Evolutionary conservation across 2,329 filamentous ascomycete genomes (phyloP).

Genomic region (Colletotrichum magnum): DNA sequence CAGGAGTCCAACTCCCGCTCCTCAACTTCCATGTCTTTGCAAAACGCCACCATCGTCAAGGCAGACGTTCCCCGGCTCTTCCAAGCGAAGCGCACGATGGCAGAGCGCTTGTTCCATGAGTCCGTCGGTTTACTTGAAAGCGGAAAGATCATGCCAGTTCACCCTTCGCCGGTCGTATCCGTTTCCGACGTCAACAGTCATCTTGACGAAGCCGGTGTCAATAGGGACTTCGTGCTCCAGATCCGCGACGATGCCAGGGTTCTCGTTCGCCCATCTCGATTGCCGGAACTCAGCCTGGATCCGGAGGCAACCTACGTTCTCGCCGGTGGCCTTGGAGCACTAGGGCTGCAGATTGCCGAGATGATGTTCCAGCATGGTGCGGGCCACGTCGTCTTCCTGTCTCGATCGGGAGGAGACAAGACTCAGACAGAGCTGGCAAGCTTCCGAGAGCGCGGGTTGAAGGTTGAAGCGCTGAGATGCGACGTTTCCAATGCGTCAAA

Average conservation of each 20-base stretch:
- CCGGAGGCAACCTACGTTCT: slow-evolving; percentile 17
- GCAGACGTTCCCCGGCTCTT: neutral
- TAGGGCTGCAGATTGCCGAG: slow-evolving; percentile 42
- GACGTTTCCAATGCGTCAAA: slow-evolving; percentile 15
- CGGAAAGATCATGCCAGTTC: neutral
- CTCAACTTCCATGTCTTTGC: slow-evolving; percentile 36
- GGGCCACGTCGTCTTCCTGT: slow-evolving; percentile 48
- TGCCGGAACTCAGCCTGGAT: slow-evolving; percentile 27
- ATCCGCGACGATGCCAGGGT: neutral
- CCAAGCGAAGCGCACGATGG: neutral
- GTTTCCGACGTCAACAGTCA: slow-evolving; percentile 42
- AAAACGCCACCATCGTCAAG: neutral
- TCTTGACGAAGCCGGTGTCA: slow-evolving; percentile 46
- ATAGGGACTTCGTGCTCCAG: slow-evolving; percentile 44
- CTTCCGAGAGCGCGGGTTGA: slow-evolving; percentile 4
- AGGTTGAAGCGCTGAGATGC: slow-evolving; percentile 16
- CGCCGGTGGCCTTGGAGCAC: slow-evolving; percentile 44
- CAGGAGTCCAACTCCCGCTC: slow-evolving; percentile 38
- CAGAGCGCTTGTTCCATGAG: neutral
- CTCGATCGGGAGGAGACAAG: slow-evolving; percentile 42
- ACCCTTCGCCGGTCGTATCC: slow-evolving; percentile 14
- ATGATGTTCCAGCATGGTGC: slow-evolving; percentile 48
- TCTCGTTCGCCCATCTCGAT: slow-evolving; percentile 39
- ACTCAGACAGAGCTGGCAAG: neutral
- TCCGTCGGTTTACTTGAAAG: neutral